Conservation (phyloP, 371 early-diverging fungal genomes). For the Nematocida ironsii region DNA sequence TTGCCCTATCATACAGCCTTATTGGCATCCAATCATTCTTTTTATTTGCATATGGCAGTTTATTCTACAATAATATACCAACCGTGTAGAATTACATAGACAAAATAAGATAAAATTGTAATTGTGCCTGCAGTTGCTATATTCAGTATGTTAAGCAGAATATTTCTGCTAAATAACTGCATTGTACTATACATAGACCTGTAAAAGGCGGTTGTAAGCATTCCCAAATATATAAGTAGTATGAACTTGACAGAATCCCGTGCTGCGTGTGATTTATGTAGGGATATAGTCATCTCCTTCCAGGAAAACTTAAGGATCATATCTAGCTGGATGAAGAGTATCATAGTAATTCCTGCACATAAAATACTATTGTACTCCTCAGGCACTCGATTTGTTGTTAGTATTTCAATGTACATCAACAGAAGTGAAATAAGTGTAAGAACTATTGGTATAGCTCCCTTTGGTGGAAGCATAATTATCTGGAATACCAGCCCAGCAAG, state of each 20-base stretch:
- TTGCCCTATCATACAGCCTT: too few species aligned
- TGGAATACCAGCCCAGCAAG: constrained; percentile 19
- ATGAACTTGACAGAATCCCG: neutral
- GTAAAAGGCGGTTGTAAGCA: neutral
- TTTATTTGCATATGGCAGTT: neutral
- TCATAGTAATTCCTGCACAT: neutral
- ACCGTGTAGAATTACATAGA: neutral
- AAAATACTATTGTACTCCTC: neutral
- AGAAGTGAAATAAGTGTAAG: constrained; percentile 1
- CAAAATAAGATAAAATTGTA: neutral
- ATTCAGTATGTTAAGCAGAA: constrained; percentile 10
- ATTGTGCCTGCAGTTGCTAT: neutral
- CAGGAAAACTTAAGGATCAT: neutral
- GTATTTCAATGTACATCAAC: neutral
- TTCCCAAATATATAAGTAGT: neutral
- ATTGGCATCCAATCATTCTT: neutral
- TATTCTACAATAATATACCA: neutral
- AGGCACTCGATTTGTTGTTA: neutral
- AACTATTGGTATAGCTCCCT: neutral
- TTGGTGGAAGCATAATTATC: neutral
- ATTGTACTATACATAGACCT: constrained; percentile 6
- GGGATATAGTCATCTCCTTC: neutral
- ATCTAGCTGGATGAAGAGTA: neutral
- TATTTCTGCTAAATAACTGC: neutral
- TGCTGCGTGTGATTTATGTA: neutral